Evolutionary conservation across 192 early-diverging fungal species (phyloP), one percentile per base, ranked within the genome.

Genomic region (Gonapodya prolifera): DNA sequence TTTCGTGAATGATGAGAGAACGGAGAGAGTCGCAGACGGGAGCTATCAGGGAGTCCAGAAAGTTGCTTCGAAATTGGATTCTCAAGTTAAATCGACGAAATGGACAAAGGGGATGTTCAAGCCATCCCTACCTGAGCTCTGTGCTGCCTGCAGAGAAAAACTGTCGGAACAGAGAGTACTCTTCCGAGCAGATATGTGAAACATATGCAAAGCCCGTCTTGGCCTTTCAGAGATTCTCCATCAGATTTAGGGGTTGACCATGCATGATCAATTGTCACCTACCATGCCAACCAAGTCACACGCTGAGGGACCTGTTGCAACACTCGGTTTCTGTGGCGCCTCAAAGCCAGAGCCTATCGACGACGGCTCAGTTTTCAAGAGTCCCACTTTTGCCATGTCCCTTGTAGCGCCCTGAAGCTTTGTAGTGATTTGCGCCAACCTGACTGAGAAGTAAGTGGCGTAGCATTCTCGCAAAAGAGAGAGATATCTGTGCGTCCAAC

Each of bases 1-100:
- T 83, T 79, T 97, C 94, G 77, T 93, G 91, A 76, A 98, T 92
- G 69, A 98, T 94, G 8, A 92, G 83, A 32, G 96, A 95, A 1
- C 97, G 89, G 30, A 97, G 84, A 33, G 91, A 89, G 75, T 96
- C 92, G 78, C 96, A 92, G 18, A 98, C 85, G 76, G 90, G 84
- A 36, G 87, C 86, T 73, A 91, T 89, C 1, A 94, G 80, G 0
- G 85, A 78, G 74, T 98, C 95, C 35, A 97, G 81, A 78, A 93
- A 94, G 33, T 81, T 83, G 33, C 93, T 93, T 34, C 34, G 23
- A 77, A 28, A 18, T n/a, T 28, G 34, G 17, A 74, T 29, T 61
- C 45, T 16, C 8, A 61, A 8, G 45, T 23, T 61, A 8, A 61
- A 16, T n/a, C n/a, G 78, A 78, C 71, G 69, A 69, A 31, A 34